These are phyloP conservation scores for Pleurotus pulmonarius DNA, from an alignment of 768 basidiomycete genomes.

Conservation along the genomic window DNA sequence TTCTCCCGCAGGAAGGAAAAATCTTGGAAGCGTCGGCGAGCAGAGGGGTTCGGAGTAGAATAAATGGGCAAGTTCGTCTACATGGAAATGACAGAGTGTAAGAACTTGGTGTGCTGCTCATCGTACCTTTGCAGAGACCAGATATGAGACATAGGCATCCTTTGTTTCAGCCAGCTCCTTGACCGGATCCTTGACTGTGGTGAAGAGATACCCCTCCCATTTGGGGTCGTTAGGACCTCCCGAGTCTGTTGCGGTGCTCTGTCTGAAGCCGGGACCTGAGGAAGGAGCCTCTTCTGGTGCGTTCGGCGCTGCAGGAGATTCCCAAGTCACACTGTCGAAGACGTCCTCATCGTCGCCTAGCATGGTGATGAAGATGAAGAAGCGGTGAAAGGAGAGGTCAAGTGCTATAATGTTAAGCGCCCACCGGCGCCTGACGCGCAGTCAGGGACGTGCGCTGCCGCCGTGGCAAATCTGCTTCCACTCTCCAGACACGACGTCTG, in stretches of 20 bases:
- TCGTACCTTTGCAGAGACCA: constrained; percentile 82
- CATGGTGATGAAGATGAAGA: constrained; percentile 37
- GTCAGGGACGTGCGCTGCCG: not conserved
- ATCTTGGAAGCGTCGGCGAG: constrained; percentile 92
- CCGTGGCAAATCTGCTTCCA: too few relatives aligned
- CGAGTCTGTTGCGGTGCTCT: constrained; percentile 61
- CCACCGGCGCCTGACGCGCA: not conserved
- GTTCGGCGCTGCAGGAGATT: constrained; percentile 58
- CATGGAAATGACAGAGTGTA: constrained; percentile 9
- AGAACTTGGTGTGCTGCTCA: not conserved
- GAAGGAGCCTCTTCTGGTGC: constrained; percentile 34
- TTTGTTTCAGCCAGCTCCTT: constrained; percentile 97
- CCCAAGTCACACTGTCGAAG: constrained; percentile 91
- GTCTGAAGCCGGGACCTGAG: constrained; percentile 75
- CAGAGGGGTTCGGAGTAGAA: constrained; percentile 66
- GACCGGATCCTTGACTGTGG: constrained; percentile 84
- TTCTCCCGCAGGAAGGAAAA: constrained; percentile 92
- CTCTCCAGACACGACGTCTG: not conserved
- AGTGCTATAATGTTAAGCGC: not conserved
- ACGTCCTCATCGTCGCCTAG: constrained; percentile 86
- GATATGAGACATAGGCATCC: constrained; percentile 94
- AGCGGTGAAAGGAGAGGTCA: not conserved
- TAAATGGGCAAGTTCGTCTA: constrained; percentile 92
- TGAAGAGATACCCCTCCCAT: constrained; percentile 86
- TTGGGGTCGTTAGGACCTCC: constrained; percentile 81